Percentiles rank a stretch among this genome's conserved stretches.
Evolutionary conservation across 2,329 filamentous ascomycete species (phyloP).

Genomic region (Paraconiothyrium brasiliense): DNA sequence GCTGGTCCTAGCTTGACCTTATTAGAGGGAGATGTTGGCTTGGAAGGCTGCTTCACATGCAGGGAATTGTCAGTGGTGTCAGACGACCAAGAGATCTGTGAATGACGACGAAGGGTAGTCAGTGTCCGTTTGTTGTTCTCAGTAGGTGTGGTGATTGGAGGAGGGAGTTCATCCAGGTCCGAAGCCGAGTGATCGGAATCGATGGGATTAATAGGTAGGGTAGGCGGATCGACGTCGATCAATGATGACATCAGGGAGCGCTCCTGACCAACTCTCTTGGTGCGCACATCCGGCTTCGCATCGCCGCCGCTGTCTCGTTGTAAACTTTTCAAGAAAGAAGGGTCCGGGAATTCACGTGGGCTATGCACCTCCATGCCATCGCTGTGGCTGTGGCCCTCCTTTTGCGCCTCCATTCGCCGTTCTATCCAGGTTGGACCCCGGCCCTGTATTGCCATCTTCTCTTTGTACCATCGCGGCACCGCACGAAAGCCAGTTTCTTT

Average conservation of each 20-base stretch:
- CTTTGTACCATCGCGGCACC: constrained; percentile 66
- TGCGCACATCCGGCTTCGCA: neutral
- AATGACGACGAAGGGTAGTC: constrained; percentile 19
- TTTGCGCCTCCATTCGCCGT: constrained; percentile 19
- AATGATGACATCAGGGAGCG: neutral
- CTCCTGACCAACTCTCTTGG: neutral
- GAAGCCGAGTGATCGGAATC: neutral
- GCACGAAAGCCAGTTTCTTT: constrained; percentile 70
- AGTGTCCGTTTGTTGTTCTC: neutral
- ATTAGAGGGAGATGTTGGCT: constrained; percentile 3
- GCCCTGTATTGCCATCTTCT: constrained; percentile 50
- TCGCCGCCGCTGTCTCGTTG: neutral
- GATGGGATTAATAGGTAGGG: neutral
- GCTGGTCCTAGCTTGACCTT: neutral
- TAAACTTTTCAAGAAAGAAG: constrained; percentile 12
- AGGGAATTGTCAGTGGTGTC: constrained; percentile 12
- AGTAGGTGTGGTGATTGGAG: neutral
- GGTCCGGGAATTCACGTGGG: constrained; percentile 20
- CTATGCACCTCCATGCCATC: constrained; percentile 6
- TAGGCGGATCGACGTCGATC: neutral
- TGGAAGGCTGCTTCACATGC: neutral
- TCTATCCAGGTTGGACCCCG: constrained; percentile 38
- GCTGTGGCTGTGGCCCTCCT: constrained; percentile 14
- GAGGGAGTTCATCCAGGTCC: too few species aligned
- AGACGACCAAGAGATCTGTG: constrained; percentile 22